A percentile compares a stretch with the other conserved stretches of the same genome.
Evolutionary conservation across 345 rosid species (phyloP).

Genomic region (Conringia planisiliqua): DNA sequence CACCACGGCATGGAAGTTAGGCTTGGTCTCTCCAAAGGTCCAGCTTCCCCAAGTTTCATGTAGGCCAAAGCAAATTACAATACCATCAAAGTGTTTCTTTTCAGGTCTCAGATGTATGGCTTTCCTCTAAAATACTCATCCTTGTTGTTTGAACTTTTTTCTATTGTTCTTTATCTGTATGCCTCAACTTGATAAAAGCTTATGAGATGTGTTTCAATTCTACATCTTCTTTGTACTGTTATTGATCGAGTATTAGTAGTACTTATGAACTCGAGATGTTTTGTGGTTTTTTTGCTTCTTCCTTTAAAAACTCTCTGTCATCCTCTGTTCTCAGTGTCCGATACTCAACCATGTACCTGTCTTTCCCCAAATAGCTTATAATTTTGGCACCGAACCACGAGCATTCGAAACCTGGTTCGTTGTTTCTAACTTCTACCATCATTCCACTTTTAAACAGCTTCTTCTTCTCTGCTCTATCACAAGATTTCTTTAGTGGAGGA

Average conservation of each 20-base stretch:
- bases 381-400: conserved; percentile 56
- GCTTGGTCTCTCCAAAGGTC: conserved; percentile 66
- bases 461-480: too few species aligned
- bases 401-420: conserved; percentile 55
- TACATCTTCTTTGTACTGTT: too few species aligned
- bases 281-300: conserved; percentile 16
- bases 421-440: conserved; percentile 35
- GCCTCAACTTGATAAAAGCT: too few species aligned
- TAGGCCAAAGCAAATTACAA: background rate
- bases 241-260: too few species aligned
- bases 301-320: conserved; percentile 35
- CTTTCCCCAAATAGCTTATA: conserved; percentile 34
- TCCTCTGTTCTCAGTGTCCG: conserved; percentile 43
- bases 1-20: conserved; percentile 82
- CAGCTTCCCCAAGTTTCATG: conserved; percentile 56
- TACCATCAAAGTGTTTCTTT: background rate
- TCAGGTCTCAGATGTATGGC: background rate
- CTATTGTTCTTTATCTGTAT: background rate
- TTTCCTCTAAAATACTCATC: background rate
- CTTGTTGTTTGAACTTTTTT: background rate
- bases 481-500: too few species aligned
- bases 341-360: conserved; percentile 51
- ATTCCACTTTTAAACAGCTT: background rate
- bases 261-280: too few species aligned
- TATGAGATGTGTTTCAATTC: too few species aligned